Base-by-base conservation (phyloP, 2,329 filamentous ascomycete genomes). In the Sclerotinia glacialis region DNA sequence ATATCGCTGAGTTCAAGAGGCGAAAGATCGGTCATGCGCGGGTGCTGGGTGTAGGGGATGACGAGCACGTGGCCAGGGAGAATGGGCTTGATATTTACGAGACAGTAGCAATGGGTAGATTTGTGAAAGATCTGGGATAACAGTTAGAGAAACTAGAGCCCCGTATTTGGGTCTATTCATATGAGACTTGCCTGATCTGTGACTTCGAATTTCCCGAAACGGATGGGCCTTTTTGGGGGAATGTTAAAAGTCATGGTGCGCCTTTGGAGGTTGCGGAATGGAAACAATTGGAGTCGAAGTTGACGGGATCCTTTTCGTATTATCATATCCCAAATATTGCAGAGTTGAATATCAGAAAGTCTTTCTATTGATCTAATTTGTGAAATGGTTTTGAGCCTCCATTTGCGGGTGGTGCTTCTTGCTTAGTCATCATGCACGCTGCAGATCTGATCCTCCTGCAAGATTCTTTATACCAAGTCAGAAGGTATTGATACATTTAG, bases 61-160 rank as follows among this genome's bases (percentile, higher is more conserved):
- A 99, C 86, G 42, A 99, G 90, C 69, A 98, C 89, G 80, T 99
- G 95, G 67, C 95, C 95, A 0, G 93, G 93, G 1, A 97, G 85
- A 47, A 99, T 86, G 31, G 95, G 95, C 79, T 97, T 97, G 77
- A 98, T 86, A 80, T 99, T 99, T 67, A 98, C 93, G 69, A 98
- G 83, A 64, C 92, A 93, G 80, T 93, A 97, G 72, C 89, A 91
- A 74, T 90, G 83, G 0, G 85, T 83, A 1, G 93, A 96, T 71
- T 83, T 83, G 78, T 96, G 86, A 81, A 98, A 98, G 80, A 97
- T 92, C 90, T 97, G 72, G 61, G 37, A 49, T 49, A 54, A 40
- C 31, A 18, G 26, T 68, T 53, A 61, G 28, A 11, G 1, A 4
- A 9, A 9, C 12, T 53, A 9, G 26, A 7, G 8, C 23, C 4